These are phyloP conservation scores for Cladosporium sp. DNA, from an alignment of 2,329 filamentous ascomycete species.

Conservation along the genomic window DNA sequence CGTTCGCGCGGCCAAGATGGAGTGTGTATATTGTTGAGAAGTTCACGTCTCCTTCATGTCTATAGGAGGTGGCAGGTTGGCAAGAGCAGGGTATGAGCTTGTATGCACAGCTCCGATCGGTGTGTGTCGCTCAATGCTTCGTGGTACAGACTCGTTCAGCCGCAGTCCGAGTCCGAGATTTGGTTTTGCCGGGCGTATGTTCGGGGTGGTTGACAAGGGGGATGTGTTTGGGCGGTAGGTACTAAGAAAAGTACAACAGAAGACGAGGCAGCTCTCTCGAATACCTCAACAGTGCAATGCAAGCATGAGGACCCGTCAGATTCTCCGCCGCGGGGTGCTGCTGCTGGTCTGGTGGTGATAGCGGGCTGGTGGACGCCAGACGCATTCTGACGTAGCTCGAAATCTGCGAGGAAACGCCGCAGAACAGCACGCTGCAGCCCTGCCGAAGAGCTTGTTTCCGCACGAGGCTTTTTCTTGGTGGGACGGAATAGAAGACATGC, in stretches of 20 bases:
- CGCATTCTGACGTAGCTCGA: not conserved
- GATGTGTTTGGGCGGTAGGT: not conserved
- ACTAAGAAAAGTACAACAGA: not conserved
- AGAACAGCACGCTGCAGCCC: slow-evolving; percentile 1
- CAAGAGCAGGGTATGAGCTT: not conserved
- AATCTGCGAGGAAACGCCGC: slow-evolving; percentile 6
- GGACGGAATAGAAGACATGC: not conserved
- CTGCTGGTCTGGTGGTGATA: not conserved
- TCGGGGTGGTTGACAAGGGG: not conserved
- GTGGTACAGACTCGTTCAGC: slow-evolving; percentile 17
- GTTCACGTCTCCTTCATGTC: slow-evolving; percentile 18
- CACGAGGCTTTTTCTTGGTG: not conserved
- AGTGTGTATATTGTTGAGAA: not conserved
- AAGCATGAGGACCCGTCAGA: not conserved
- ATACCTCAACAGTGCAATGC: slow-evolving; percentile 1
- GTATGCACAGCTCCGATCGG: slow-evolving; percentile 1
- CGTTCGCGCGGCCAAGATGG: not conserved
- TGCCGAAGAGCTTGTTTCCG: slow-evolving; percentile 7
- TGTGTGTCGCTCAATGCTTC: slow-evolving; percentile 12
- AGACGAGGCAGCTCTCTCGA: not conserved
- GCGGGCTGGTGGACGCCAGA: not conserved
- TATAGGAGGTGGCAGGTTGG: not conserved
- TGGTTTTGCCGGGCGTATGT: not conserved
- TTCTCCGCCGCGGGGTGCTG: slow-evolving; percentile 9
- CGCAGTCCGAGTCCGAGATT: slow-evolving; percentile 10